Base-by-base conservation (phyloP, 2,329 filamentous ascomycete species). In the Sporothrix protearum region DNA sequence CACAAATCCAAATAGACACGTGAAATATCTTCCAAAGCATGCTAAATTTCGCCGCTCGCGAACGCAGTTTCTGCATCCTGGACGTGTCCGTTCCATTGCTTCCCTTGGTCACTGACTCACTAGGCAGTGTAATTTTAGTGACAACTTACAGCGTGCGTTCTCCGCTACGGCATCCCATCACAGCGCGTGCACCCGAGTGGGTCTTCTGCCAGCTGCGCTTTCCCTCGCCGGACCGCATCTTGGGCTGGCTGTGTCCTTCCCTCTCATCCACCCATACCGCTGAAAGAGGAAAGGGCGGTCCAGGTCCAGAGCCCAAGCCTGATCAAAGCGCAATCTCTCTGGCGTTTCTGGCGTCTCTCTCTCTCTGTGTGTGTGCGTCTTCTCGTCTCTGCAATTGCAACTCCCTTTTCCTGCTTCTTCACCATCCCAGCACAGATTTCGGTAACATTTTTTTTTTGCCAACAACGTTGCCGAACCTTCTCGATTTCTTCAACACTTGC, bases 301-400 rank as follows among this genome's bases (percentile, higher is more conserved):
- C 66, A 57, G 51, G 33, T 25, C 67, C 49, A 51, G 30, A 67
- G 70, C 53, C 70, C 51, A 59, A 71, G 42, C 51, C 63, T 39
- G 22, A 68, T 33, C 66, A 39, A 64, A 70, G 51, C 67, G 68
- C 71, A 67, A 70, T 70, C 71, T 70, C 71, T 70, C 68, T 39
- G 49, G 42, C 16, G 22, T 33, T 30, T 53, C 69, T 36, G 57
- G 28, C 49, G 53, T 33, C 28, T 6, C 39, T 25, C n/a, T 53
- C 33, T 47, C 51, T 47, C 10, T 47, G 42, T 47, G 42, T 47
- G 42, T 14, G 14, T 19, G 25, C 55, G 6, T 14, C 22, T 39
- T 33, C n/a, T 61, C 25, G 9, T 9, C 12, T 47, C 45, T 71
- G 22, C 16, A 22, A 47, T 47, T 47, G 42, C 42, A 47, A 47